These are phyloP conservation scores for Wickerhamomyces sp. DNA, from an alignment of 1,139 yeast species.

Conservation along the genomic window DNA sequence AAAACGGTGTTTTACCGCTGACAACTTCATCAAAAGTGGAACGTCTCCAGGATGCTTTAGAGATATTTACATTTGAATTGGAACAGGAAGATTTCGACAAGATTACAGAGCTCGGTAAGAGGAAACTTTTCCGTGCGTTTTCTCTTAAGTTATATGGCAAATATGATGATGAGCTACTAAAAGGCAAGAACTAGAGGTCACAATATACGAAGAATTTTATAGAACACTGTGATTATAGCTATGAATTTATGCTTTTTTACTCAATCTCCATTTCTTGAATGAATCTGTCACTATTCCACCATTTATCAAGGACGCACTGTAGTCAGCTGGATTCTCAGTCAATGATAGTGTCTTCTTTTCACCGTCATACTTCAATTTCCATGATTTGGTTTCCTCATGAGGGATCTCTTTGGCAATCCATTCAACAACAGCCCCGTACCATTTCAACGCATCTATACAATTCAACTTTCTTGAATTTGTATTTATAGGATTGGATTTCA, in stretches of 20 bases:
- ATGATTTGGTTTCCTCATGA: conserved; percentile 41
- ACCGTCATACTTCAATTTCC: conserved; percentile 39
- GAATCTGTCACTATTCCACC: conserved; percentile 43
- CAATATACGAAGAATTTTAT: too few relatives aligned
- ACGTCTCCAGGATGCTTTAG: conserved; percentile 40
- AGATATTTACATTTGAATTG: conserved; percentile 37
- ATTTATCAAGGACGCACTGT: conserved; percentile 26
- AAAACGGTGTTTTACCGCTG: conserved; percentile 35
- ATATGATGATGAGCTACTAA: conserved; percentile 3
- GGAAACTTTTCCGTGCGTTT: conserved; percentile 30
- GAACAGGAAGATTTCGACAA: conserved; percentile 28
- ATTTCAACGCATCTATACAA: conserved; percentile 74
- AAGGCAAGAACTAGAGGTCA: too few relatives aligned
- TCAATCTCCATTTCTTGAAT: conserved; percentile 58
- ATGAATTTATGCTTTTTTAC: conserved; percentile 2
- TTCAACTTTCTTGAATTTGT: conserved; percentile 46
- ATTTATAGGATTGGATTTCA: conserved; percentile 28
- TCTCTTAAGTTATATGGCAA: conserved; percentile 9
- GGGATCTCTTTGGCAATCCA: conserved; percentile 65
- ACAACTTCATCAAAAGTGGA: conserved; percentile 45
- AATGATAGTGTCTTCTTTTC: conserved; percentile 35
- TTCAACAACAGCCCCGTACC: conserved; percentile 79
- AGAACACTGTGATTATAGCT: too few relatives aligned
- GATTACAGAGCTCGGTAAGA: conserved; percentile 26
- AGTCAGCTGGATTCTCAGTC: conserved; percentile 30